Base-by-base conservation (phyloP, 495 filamentous ascomycete species). In the Tuber indicum region DNA sequence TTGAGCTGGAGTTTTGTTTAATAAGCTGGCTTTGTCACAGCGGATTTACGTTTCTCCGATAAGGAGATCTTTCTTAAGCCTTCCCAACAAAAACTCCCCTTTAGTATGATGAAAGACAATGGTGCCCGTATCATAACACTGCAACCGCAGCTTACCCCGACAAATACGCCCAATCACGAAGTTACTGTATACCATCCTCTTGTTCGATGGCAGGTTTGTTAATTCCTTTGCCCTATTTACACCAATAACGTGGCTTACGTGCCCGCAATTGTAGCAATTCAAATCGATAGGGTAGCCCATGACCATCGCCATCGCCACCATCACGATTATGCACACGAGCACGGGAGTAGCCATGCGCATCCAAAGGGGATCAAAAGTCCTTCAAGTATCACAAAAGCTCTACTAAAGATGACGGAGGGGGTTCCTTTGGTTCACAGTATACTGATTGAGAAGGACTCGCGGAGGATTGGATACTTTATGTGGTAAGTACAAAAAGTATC, bases 401-500 rank as follows among this genome's bases (percentile, higher is more conserved):
- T 75, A 78, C 85, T 81, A 82, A 83, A 39, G 78, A 87, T 36
- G 92, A 92, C 9, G 86, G 81, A 76, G 85, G 94, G 72, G 92
- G 92, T 32, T 85, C 93, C 94, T 4, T 84, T 98, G 21, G 77
- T 97, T 21, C 90, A 97, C 76, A 91, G 93, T 75, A 94, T 99
- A 76, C 85, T 99, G 76, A 88, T 91, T 41, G 94, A 97, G 79
- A 95, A 94, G 80, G 95, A 99, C 84, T 98, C 96, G 12, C 89
- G 96, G 49, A 89, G 96, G 44, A 99, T 99, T 77, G 95, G 97
- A 81, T 99, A 98, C 86, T 99, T 99, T 76, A 97, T 96, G 90
- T 87, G 85, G 94, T 96, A 86, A 78, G 90, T 86, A 47, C 47
- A 49, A 23, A 19, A 47, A 9, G 6, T 5, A 21, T 44, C 19